phyloP scores from a whole-genome alignment of 371 early-diverging fungal species.

The Parasitella parasitica region DNA sequence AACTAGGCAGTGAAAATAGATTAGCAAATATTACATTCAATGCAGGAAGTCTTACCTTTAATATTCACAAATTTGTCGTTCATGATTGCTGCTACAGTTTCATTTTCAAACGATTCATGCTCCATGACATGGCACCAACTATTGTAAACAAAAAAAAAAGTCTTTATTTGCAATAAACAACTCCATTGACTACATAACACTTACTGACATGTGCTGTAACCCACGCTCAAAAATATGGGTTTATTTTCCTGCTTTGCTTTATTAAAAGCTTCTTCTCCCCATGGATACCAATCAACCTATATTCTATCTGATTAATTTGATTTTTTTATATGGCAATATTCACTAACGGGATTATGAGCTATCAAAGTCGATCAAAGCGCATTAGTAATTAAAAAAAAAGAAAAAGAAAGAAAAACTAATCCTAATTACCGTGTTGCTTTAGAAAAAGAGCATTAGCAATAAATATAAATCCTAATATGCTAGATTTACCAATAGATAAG shows the following conservation, averaged over 20 bases:
- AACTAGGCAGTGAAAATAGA: constrained; percentile 19
- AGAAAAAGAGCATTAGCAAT: background rate
- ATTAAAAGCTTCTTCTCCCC: constrained; percentile 68
- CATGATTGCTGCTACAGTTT: constrained; percentile 56
- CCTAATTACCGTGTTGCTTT: constrained; percentile 50
- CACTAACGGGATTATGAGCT: constrained; percentile 50
- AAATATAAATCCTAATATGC: background rate
- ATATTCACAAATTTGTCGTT: constrained; percentile 61
- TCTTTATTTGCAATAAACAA: background rate
- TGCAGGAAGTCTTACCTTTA: constrained; percentile 39
- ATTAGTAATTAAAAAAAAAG: background rate
- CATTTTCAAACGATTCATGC: constrained; percentile 65
- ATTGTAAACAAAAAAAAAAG: background rate
- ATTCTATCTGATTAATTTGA: background rate
- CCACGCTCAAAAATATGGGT: constrained; percentile 66
- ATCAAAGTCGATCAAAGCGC: background rate
- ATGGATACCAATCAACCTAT: constrained; percentile 73
- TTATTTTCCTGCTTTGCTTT: constrained; percentile 54
- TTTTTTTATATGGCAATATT: background rate
- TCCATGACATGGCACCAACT: constrained; percentile 78
- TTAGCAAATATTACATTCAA: too few relatives aligned
- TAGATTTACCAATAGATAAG: constrained; percentile 55
- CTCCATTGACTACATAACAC: background rate
- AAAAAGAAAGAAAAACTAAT: background rate
- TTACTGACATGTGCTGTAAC: constrained; percentile 71